phyloP scores from a whole-genome alignment of 164 flowering plant genomes.

The Berberis vulgaris region DNA sequence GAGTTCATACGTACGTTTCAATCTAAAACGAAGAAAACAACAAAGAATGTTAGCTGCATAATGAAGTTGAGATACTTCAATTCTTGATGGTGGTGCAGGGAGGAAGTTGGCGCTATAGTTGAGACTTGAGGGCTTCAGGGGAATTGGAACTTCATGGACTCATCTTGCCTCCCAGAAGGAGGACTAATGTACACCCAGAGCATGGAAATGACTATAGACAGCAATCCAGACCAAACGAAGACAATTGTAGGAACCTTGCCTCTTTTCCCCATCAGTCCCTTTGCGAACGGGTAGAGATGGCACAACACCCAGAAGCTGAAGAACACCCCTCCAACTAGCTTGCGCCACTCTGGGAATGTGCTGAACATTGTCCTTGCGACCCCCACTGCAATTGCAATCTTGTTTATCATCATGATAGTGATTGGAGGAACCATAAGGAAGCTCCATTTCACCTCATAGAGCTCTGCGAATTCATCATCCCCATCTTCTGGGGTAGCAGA shows the following conservation, averaged over 20 bases:
- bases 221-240: conserved; percentile 73
- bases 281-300: no score
- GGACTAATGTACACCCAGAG: conserved; percentile 72
- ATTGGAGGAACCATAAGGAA: no score
- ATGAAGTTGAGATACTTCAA: no score
- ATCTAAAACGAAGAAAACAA: no score
- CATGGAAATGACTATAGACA: conserved; percentile 70
- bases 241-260: conserved; percentile 85
- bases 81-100: no score
- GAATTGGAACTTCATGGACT: no score
- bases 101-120: background rate
- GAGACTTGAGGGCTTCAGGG: background rate
- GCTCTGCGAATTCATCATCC: conserved; percentile 82
- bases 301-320: no score
- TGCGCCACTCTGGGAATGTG: conserved; percentile 80
- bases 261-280: conserved; percentile 85
- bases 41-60: no score
- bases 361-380: conserved; percentile 74
- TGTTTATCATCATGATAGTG: conserved; percentile 72
- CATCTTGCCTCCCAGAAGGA: conserved; percentile 40
- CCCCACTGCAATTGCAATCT: conserved; percentile 69
- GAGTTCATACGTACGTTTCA: no score
- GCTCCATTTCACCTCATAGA: conserved; percentile 72
- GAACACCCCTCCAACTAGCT: no score
- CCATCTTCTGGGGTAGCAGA: no score